Evolutionary conservation across 139 green algal species (phyloP).

Genomic region (Picochlorum sp.): DNA sequence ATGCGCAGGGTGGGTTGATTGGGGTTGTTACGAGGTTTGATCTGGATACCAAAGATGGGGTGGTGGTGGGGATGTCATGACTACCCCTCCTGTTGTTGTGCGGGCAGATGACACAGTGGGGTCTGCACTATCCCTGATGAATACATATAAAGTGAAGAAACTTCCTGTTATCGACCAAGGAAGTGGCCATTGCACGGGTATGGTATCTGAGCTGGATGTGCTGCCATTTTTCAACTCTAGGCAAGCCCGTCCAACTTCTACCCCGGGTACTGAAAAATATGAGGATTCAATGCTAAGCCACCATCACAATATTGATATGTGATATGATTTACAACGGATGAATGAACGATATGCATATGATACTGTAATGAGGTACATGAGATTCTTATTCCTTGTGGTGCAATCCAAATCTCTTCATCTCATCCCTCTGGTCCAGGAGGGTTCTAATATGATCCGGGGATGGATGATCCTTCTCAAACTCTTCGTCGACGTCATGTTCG

Average conservation of each 20-base stretch:
- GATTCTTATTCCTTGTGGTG: no score
- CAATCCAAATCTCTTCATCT: no score
- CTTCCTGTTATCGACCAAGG: constrained; percentile 37
- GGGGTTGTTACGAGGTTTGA: constrained; percentile 22
- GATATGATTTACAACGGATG: constrained; percentile 1
- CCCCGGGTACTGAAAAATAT: neutral
- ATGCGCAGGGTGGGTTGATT: constrained; percentile 6
- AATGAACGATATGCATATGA: neutral
- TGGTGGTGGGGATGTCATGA: constrained; percentile 18
- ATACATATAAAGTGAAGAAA: constrained; percentile 38
- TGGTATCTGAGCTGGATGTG: constrained; percentile 47
- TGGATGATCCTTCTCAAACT: no score
- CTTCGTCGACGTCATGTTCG: no score
- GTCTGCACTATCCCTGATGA: constrained; percentile 7
- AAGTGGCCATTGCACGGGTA: constrained; percentile 23
- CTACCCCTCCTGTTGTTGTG: constrained; percentile 8
- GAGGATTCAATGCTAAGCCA: neutral
- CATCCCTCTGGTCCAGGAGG: no score
- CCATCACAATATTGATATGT: constrained; percentile 1
- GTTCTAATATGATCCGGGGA: no score
- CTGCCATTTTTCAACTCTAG: constrained; percentile 23
- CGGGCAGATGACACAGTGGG: constrained; percentile 8
- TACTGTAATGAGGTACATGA: no score
- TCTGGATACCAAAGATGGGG: constrained; percentile 6
- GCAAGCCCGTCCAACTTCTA: no score